Percentiles rank a stretch among this genome's conserved stretches.
These are phyloP conservation scores for Vachellia collinsii DNA, from an alignment of 306 rosid genomes.

Conservation along the genomic window DNA sequence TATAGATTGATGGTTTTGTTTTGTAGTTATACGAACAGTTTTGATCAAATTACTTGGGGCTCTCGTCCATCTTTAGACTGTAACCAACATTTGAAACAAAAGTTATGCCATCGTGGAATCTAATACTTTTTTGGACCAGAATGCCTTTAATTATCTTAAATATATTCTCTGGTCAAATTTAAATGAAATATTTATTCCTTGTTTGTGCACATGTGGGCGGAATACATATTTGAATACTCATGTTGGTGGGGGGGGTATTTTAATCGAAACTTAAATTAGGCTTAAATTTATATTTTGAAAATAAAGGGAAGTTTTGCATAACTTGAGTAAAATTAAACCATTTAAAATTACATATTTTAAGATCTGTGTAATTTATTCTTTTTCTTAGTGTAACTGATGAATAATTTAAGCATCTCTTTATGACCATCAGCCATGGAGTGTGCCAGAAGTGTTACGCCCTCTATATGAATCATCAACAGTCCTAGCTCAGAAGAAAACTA, in stretches of 20 bases:
- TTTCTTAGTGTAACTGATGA: not conserved
- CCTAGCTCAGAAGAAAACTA: constrained; percentile 80
- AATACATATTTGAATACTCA: not conserved
- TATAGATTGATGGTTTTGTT: not conserved
- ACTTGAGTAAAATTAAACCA: not conserved
- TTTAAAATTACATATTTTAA: not conserved
- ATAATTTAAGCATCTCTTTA: not conserved
- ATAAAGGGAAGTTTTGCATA: not conserved
- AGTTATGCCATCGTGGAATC: not conserved
- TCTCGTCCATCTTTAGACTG: not conserved
- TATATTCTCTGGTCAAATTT: not conserved
- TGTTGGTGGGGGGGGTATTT: not conserved
- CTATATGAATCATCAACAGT: constrained; percentile 83
- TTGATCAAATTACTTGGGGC: not conserved
- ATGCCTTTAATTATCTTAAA: not conserved
- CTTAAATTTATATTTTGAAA: not conserved
- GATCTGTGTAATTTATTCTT: not conserved
- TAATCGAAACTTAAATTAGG: not conserved
- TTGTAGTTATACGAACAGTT: not conserved
- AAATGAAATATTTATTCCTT: not conserved
- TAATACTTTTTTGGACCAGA: not conserved
- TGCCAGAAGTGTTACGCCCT: constrained; percentile 88
- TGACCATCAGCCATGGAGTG: constrained; percentile 50
- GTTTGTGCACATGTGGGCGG: not conserved
- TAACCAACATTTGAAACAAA: not conserved